A percentile compares a stretch with the other conserved stretches of the same genome.
Evolutionary conservation across 1,284 basidiomycete genomes (phyloP).

Genomic region (Taiwanofungus camphoratus): DNA sequence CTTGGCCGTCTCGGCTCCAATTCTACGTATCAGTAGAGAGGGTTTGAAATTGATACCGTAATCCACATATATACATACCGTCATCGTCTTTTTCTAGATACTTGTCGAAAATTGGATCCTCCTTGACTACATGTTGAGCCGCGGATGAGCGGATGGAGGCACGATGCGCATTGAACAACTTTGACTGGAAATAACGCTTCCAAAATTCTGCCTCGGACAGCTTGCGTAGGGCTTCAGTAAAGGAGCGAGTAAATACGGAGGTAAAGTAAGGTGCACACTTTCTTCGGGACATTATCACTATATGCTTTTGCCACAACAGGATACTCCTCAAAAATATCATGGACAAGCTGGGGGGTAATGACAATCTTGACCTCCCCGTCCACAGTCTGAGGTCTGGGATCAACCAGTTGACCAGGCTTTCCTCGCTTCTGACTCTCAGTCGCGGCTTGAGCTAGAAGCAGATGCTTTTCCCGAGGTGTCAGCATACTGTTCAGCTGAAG

Average conservation of each 20-base stretch:
- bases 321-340: constrained; percentile 97
- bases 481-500: constrained; percentile 9
- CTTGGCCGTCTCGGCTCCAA: constrained; percentile 73
- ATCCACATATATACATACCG: constrained; percentile 41
- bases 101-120: constrained; percentile 92
- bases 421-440: constrained; percentile 75
- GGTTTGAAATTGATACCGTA: background rate
- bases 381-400: constrained; percentile 80
- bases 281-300: constrained; percentile 85
- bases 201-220: constrained; percentile 91
- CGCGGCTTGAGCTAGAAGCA: constrained; percentile 67
- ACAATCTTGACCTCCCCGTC: constrained; percentile 86
- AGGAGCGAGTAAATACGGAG: constrained; percentile 8
- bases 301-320: constrained; percentile 92
- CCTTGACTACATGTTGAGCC: constrained; percentile 79
- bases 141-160: constrained; percentile 88
- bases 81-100: constrained; percentile 96
- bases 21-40: constrained; percentile 38
- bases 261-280: constrained; percentile 40
- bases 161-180: constrained; percentile 90
- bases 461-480: too few relatives aligned
- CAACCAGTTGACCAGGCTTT: constrained; percentile 81
- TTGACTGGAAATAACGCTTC: constrained; percentile 94
- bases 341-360: constrained; percentile 88
- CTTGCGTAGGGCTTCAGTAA: constrained; percentile 32